Evolutionary conservation across 768 basidiomycete genomes (phyloP), one percentile per base, ranked within the genome.

Genomic region (Lyophyllum atratum): DNA sequence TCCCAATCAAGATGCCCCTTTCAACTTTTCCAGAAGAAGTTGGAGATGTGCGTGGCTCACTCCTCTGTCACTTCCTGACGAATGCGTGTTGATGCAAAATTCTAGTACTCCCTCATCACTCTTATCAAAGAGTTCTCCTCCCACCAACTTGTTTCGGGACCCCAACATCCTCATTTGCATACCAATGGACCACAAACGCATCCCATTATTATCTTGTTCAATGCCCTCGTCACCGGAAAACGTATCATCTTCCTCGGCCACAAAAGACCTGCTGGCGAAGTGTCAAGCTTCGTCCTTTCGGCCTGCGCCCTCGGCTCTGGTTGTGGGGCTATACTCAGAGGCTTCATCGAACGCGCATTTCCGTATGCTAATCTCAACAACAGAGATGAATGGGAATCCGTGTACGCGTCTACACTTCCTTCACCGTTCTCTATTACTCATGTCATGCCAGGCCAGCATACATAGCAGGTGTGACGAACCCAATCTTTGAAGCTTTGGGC

Each of bases 401-500:
- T 89, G 93, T 94, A 75, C 74, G 89, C 80, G 43, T 43, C 57
- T 48, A 47, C 44, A 12, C 29, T 46, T n/a, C 9, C 15, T 22
- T 10, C 4, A 26, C 6, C 9, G 37, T 29, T 15, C 17, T 17
- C 9, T 55, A 47, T 5, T 60, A 22, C 43, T 54, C 49, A 37
- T 44, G 22, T 34, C 9, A 60, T 49, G 33, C 37, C 61, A 94
- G 93, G 37, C 87, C 91, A 4, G 96, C 93, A 12, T 99, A 89
- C 68, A 95, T 99, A 51, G 97, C 95, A 10, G 97, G 97, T 1
- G 96, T 98, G 2, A 95, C 93, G 1, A 99, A 99, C 66, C 97
- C 95, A 2, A 94, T 98, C 45, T 98, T 98, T 72, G 93, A 96
- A 66, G 79, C 89, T 1, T 83, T 89, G 0, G 85, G 87, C 0